These are phyloP conservation scores for Leishmania tarentolae DNA, from an alignment of 208 protist genomes.

Conservation along the genomic window DNA sequence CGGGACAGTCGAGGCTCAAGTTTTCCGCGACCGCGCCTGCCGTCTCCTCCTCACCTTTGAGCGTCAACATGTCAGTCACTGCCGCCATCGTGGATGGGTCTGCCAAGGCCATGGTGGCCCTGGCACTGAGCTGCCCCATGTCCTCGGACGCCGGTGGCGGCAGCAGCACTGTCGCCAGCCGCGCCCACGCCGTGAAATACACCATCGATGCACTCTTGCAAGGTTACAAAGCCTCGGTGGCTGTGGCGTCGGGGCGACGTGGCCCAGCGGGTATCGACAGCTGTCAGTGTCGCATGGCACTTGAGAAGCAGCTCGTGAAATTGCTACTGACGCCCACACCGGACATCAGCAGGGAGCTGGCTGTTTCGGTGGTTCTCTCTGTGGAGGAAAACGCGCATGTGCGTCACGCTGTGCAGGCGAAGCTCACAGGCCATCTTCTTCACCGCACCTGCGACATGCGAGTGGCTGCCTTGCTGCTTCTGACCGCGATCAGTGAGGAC, in stretches of 20 bases:
- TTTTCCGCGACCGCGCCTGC: background rate
- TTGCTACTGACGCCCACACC: slow-evolving; percentile 47
- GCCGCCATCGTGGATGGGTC: slow-evolving; percentile 49
- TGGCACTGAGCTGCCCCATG: slow-evolving; percentile 36
- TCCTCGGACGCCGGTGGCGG: slow-evolving; percentile 7
- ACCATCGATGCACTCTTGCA: slow-evolving; percentile 39
- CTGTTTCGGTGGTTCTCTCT: slow-evolving; percentile 64
- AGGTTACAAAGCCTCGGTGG: slow-evolving; percentile 33
- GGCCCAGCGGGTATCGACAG: slow-evolving; percentile 19
- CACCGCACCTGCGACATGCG: slow-evolving; percentile 63
- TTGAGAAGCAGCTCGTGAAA: slow-evolving; percentile 64
- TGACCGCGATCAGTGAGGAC: slow-evolving; percentile 73
- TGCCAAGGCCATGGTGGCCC: slow-evolving; percentile 50
- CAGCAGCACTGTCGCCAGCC: background rate
- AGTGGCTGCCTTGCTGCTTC: slow-evolving; percentile 64
- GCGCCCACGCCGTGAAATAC: background rate
- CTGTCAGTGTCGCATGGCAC: slow-evolving; percentile 47
- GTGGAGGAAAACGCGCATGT: slow-evolving; percentile 62
- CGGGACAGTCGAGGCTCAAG: slow-evolving; percentile 8
- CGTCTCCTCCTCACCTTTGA: background rate
- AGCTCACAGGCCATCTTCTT: slow-evolving; percentile 42
- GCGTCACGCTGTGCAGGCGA: slow-evolving; percentile 57
- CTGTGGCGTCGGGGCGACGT: background rate
- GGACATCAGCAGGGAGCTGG: slow-evolving; percentile 64
- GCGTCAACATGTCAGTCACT: slow-evolving; percentile 10